Evolutionary conservation across 176 grass and related monocot species (phyloP).

Genomic region (Oryza glaberrima): DNA sequence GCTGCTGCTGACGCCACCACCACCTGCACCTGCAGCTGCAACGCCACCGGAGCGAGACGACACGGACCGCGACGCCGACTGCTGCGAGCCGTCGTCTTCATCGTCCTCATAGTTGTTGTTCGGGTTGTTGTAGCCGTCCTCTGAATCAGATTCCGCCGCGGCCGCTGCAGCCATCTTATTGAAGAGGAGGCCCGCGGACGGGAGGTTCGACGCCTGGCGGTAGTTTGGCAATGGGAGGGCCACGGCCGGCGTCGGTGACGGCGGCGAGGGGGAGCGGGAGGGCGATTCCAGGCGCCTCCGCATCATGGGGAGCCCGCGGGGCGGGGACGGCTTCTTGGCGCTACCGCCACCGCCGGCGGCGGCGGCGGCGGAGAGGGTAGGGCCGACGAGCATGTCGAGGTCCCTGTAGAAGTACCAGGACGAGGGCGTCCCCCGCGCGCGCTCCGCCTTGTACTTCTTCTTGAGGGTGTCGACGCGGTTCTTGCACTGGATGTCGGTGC

Average conservation of each 20-base stretch:
- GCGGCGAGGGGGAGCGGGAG: slow-evolving; percentile 42
- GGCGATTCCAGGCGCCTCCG: slow-evolving; percentile 40
- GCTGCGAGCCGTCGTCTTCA: slow-evolving; percentile 46
- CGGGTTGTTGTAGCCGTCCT: slow-evolving; percentile 56
- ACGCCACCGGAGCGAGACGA: slow-evolving; percentile 51
- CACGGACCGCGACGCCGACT: slow-evolving; percentile 60
- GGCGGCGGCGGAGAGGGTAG: slow-evolving; percentile 37
- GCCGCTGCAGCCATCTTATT: slow-evolving; percentile 64
- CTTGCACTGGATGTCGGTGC: slow-evolving; percentile 99
- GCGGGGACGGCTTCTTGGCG: slow-evolving; percentile 44
- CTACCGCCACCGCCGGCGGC: neutral
- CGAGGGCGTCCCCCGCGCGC: slow-evolving; percentile 46
- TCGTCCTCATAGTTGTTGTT: slow-evolving; percentile 32
- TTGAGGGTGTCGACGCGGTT: slow-evolving; percentile 97
- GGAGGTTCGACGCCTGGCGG: slow-evolving; percentile 44
- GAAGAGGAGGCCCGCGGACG: slow-evolving; percentile 56
- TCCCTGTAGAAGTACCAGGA: slow-evolving; percentile 77
- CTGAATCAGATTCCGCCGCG: slow-evolving; percentile 58
- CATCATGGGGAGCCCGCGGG: slow-evolving; percentile 36
- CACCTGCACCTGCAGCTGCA: neutral
- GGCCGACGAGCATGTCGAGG: slow-evolving; percentile 81
- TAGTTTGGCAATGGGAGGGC: slow-evolving; percentile 49
- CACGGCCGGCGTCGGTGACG: slow-evolving; percentile 41
- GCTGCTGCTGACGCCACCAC: slow-evolving; percentile 27
- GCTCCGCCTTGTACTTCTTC: slow-evolving; percentile 99